These are phyloP conservation scores for Styphnolobium japonicum DNA, from an alignment of 306 rosid species.

Conservation along the genomic window DNA sequence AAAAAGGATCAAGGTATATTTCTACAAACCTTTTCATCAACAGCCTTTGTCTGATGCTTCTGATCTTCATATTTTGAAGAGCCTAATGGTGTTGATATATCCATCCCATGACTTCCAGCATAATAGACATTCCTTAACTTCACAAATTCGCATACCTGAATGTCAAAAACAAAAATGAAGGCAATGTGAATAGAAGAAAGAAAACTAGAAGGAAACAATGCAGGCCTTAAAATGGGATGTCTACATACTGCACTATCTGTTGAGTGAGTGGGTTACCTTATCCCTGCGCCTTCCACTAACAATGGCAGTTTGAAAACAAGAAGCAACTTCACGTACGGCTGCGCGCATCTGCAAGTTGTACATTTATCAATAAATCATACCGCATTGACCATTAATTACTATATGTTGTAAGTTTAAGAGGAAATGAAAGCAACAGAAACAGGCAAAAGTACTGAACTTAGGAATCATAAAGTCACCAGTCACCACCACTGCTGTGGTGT, in stretches of 20 bases:
- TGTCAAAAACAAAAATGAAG: not conserved
- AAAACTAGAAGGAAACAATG: not conserved
- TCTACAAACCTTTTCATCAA: conserved; percentile 48
- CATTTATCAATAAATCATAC: not conserved
- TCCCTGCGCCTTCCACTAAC: conserved; percentile 50
- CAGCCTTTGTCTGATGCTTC: conserved; percentile 33
- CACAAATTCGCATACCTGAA: conserved; percentile 56
- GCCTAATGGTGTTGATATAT: conserved; percentile 51
- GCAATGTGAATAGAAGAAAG: not conserved
- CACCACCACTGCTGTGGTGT: not conserved
- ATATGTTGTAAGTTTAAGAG: not conserved
- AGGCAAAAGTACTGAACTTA: not conserved
- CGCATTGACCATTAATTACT: not conserved
- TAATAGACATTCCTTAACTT: conserved; percentile 45
- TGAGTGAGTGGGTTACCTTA: conserved; percentile 40
- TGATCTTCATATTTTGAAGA: conserved; percentile 35
- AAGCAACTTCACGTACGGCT: conserved; percentile 41
- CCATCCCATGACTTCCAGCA: conserved; percentile 86
- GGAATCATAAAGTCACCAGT: not conserved
- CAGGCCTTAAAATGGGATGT: not conserved
- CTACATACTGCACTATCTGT: not conserved
- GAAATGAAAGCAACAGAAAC: not conserved
- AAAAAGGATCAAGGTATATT: not conserved
- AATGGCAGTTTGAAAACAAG: conserved; percentile 51
- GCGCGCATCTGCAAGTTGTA: conserved; percentile 46